Percentiles rank a stretch among this genome's conserved stretches.
Evolutionary conservation across 371 early-diverging fungal species (phyloP).

Genomic region (Neoconidiobolus thromboides): DNA sequence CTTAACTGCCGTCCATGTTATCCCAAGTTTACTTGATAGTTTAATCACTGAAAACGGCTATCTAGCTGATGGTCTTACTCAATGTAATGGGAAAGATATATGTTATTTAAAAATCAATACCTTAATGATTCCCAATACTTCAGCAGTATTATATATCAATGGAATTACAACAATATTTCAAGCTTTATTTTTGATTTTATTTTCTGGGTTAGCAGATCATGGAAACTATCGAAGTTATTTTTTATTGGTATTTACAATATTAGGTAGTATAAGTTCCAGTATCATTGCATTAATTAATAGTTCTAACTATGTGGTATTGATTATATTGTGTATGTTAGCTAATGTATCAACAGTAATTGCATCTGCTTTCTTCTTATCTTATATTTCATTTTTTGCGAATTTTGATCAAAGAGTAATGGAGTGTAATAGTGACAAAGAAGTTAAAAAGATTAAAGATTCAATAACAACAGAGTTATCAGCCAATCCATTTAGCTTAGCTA

Average conservation of each 20-base stretch:
- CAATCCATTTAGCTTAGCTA: slow-evolving; percentile 20
- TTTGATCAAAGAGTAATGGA: slow-evolving; percentile 9
- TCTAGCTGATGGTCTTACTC: no score
- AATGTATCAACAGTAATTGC: slow-evolving; percentile 26
- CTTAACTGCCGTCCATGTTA: no score
- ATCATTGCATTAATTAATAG: slow-evolving; percentile 12
- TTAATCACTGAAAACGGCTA: no score
- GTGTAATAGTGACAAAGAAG: slow-evolving; percentile 12
- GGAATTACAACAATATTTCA: slow-evolving; percentile 21
- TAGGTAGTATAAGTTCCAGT: slow-evolving; percentile 16
- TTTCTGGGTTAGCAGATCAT: slow-evolving; percentile 40
- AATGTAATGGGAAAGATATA: no score
- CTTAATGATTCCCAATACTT: neutral
- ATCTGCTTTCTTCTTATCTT: slow-evolving; percentile 32
- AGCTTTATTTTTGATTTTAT: slow-evolving; percentile 29
- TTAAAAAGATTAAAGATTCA: slow-evolving; percentile 8
- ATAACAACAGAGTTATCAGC: slow-evolving; percentile 24
- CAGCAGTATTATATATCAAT: neutral
- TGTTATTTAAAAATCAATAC: no score
- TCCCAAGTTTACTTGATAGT: no score
- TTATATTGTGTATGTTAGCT: slow-evolving; percentile 20
- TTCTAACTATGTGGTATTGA: slow-evolving; percentile 17
- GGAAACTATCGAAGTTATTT: slow-evolving; percentile 27
- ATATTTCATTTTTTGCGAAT: slow-evolving; percentile 17
- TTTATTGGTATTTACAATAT: slow-evolving; percentile 8